Evolutionary conservation across 2,329 filamentous ascomycete genomes (phyloP), one percentile per base, ranked within the genome.

Genomic region (Cladosporium velox): DNA sequence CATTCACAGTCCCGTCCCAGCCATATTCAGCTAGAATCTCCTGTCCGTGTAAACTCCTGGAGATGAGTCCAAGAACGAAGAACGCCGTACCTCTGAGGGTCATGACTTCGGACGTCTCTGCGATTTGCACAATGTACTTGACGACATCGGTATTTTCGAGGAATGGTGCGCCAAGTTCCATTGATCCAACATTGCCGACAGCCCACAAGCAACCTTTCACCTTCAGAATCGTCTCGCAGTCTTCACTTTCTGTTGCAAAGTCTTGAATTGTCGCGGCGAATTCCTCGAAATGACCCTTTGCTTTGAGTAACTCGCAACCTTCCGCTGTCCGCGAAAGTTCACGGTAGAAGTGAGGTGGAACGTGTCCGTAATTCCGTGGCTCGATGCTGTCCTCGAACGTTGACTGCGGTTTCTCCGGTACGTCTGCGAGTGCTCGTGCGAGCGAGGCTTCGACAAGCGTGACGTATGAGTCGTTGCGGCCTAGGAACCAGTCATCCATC

Each of bases 401-500:
- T 14, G 68, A 64, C 41, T 78, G 75, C 5, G 85, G 79, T 64
- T 86, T 87, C 49, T 90, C 85, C 1, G 79, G 78, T n/a, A 80
- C 74, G 65, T 83, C 81, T n/a, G 88, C 84, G 70, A 97, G 93
- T 0, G 93, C 90, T 67, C 92, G 89, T 35, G 93, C 92, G 61
- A 99, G 84, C 64, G 93, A 96, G n/a, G 96, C 95, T 78, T 99
- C 95, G 49, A 99, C 94, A 49, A 98, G 86, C 44, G 88, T 87
- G 60, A 99, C 95, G 71, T 99, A 99, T n/a, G 89, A 90, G 77
- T 99, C 94, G 75, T 99, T 99, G 54, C 95, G 89, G 15, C 95
- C 95, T 21, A 99, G 84, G 75, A 98, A 99, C 95, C 95, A 99
- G 79, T 99, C 96, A 72, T 99, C 95, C 95, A 99, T 99, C 77